Conservation (phyloP, 352 stramenopile genomes). For the Globisporangium ultimum region DNA sequence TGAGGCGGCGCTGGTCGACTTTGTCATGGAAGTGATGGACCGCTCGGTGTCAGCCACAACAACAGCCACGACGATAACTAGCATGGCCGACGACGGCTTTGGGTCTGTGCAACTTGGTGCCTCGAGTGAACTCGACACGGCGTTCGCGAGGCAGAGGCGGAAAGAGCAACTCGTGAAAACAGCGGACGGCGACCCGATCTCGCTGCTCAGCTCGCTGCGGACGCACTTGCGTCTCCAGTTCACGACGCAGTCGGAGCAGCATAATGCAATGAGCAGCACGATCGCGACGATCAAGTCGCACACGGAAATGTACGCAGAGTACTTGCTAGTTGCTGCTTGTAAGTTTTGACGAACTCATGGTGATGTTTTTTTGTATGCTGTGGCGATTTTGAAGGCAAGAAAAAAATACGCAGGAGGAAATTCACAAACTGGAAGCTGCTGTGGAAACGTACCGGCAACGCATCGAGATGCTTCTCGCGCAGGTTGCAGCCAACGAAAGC, state of each 20-base stretch:
- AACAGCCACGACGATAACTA: background rate
- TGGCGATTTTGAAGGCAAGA: constrained; percentile 21
- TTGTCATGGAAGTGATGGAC: constrained; percentile 72
- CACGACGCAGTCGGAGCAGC: constrained; percentile 35
- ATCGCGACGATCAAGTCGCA: constrained; percentile 22
- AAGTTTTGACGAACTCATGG: background rate
- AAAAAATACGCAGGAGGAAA: constrained; percentile 26
- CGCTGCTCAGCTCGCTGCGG: constrained; percentile 63
- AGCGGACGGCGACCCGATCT: constrained; percentile 60
- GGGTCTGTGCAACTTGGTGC: background rate
- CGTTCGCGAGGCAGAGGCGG: constrained; percentile 40
- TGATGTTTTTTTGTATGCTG: background rate
- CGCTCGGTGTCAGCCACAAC: constrained; percentile 6
- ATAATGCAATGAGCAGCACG: constrained; percentile 20
- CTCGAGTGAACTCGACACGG: constrained; percentile 24
- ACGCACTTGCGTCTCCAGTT: constrained; percentile 70
- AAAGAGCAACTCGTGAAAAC: constrained; percentile 58
- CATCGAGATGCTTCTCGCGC: constrained; percentile 20
- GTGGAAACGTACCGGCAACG: constrained; percentile 24
- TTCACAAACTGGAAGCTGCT: constrained; percentile 30
- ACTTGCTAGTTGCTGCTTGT: background rate
- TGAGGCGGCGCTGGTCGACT: constrained; percentile 62
- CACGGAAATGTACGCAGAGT: constrained; percentile 29
- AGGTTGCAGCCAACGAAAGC: constrained; percentile 27
- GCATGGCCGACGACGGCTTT: background rate